phyloP scores from a whole-genome alignment of 192 early-diverging fungal genomes.

The Backusella tarrabulga region DNA sequence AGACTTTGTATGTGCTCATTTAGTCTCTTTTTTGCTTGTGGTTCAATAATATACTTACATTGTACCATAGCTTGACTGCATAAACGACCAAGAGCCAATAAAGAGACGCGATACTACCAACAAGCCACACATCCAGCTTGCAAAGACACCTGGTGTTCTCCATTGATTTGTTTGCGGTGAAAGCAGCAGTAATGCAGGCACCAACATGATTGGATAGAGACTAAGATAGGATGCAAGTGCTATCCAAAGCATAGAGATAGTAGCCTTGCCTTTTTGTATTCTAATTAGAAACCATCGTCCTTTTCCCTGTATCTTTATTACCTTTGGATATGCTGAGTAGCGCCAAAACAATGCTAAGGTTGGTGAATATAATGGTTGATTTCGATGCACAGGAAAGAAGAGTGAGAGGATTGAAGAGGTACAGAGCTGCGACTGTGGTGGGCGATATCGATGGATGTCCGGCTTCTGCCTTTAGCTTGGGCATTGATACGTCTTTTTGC shows the following conservation, averaged over 20 bases:
- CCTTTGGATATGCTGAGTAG: slow-evolving; percentile 46
- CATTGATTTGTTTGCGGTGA: background rate
- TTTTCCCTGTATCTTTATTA: background rate
- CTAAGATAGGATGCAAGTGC: slow-evolving; percentile 83
- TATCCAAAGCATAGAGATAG: slow-evolving; percentile 63
- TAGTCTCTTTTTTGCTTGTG: background rate
- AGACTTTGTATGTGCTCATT: background rate
- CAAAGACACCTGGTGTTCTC: slow-evolving; percentile 10
- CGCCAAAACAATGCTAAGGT: slow-evolving; percentile 70
- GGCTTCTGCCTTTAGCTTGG: slow-evolving; percentile 29
- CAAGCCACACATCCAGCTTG: slow-evolving; percentile 41
- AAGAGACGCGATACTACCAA: slow-evolving; percentile 59
- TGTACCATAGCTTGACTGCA: slow-evolving; percentile 65
- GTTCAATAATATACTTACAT: no score
- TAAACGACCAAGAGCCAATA: slow-evolving; percentile 68
- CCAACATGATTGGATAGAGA: slow-evolving; percentile 84
- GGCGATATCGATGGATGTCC: slow-evolving; percentile 19
- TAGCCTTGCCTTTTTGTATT: slow-evolving; percentile 22
- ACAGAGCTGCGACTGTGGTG: slow-evolving; percentile 35
- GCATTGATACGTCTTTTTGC: background rate
- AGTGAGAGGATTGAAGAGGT: slow-evolving; percentile 85
- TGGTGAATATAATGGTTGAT: slow-evolving; percentile 76
- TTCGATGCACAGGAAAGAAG: slow-evolving; percentile 71
- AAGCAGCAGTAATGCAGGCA: slow-evolving; percentile 53
- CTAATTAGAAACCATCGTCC: background rate